Evolutionary conservation across 495 filamentous ascomycete species (phyloP).

Genomic region (Penicillium flavigenum): DNA sequence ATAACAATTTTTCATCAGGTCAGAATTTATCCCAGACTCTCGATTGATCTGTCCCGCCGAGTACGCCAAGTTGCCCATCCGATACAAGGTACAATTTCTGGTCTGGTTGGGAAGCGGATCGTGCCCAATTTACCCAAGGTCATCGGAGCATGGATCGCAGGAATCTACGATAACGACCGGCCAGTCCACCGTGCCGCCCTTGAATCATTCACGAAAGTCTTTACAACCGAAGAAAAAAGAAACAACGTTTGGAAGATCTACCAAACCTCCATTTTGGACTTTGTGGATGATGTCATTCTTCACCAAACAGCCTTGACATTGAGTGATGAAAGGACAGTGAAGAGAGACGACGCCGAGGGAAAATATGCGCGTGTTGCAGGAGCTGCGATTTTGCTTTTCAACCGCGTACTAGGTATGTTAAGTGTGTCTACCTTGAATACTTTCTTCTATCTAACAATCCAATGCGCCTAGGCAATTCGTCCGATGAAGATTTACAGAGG

Average conservation of each 20-base stretch:
- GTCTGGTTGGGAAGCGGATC: slow-evolving; percentile 72
- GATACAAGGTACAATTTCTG: slow-evolving; percentile 70
- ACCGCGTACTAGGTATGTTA: slow-evolving; percentile 45
- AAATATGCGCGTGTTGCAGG: slow-evolving; percentile 82
- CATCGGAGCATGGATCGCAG: slow-evolving; percentile 83
- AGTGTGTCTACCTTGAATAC: background rate
- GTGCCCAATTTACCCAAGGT: slow-evolving; percentile 72
- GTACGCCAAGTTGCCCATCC: slow-evolving; percentile 81
- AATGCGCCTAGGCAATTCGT: slow-evolving; percentile 38
- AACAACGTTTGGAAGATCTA: slow-evolving; percentile 72
- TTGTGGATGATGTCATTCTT: slow-evolving; percentile 69
- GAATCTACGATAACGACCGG: slow-evolving; percentile 81
- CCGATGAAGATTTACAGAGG: slow-evolving; percentile 52
- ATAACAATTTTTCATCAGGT: slow-evolving; percentile 51
- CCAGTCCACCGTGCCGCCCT: slow-evolving; percentile 68
- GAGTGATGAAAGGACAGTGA: slow-evolving; percentile 83
- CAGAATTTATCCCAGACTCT: slow-evolving; percentile 79
- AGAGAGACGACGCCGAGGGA: slow-evolving; percentile 75
- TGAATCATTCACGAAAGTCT: slow-evolving; percentile 69
- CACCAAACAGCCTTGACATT: slow-evolving; percentile 77
- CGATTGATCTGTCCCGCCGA: slow-evolving; percentile 82
- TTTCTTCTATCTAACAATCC: background rate
- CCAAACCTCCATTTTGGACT: slow-evolving; percentile 72
- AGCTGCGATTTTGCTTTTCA: slow-evolving; percentile 50
- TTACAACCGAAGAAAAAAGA: slow-evolving; percentile 76